Base-by-base conservation (phyloP, 2,329 filamentous ascomycete species). In the Grosmannia serpens region DNA sequence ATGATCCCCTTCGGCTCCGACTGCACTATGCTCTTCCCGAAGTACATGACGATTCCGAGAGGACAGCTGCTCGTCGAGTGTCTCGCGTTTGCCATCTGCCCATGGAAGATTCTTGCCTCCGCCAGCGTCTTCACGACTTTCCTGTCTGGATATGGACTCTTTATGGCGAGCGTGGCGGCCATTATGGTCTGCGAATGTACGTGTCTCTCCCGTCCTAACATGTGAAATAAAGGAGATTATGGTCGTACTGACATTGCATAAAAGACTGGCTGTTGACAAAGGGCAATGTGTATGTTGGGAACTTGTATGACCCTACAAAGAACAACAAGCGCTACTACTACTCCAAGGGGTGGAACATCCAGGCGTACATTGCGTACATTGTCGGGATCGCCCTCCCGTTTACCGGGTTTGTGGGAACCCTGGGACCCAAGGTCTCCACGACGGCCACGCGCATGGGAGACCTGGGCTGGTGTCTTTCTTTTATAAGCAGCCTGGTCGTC, bases 1-100 rank as follows among this genome's bases (percentile, higher is more conserved):
- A 70, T 71, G 55, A 71, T 70, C 4, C 67, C 73, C 26, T 73
- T 74, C 61, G 67, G 74, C 27, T 66, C 64, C 9, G 71, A 72
- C 24, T 66, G 68, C n/a, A 67, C 67, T 53, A 69, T 69, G 66
- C 59, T 67, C 3, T 66, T 73, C 17, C 67, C 67, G 35, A 67
- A 70, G 49, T 68, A 72, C 29, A 67, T 71, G 13, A 73, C 70
- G 33, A 74, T 74, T 56, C 66, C 70, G 26, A 53, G 69, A 56
- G 55, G 71, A 66, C 57, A 72, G 57, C 58, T 64, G 47, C 61
- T 65, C 6, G 60, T 63, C 52, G 58, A 62, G 44, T 59, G 61
- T 29, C 56, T 65, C 27, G 61, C 54, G 20, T 62, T 64, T 22
- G 60, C 60, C 33, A 62, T 66, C 46, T 61, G 58, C 55, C 65